Evolutionary conservation across 1,284 basidiomycete species (phyloP), one percentile per base, ranked within the genome.

Genomic region (Somion occarium): DNA sequence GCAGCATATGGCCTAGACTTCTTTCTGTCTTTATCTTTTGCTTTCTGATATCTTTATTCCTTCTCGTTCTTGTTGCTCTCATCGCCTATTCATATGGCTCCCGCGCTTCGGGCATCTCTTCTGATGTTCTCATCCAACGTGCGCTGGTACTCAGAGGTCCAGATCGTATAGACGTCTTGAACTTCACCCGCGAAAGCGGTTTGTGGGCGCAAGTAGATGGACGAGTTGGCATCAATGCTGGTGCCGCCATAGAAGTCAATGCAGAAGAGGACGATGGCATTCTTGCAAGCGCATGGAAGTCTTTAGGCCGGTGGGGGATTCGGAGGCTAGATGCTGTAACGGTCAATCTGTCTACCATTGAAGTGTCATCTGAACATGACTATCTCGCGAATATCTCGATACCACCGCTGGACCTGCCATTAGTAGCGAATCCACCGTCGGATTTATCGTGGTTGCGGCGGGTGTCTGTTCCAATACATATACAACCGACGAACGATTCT

Each of bases 31-130:
- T 84, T 5, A 65, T 73, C 1, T 65, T 68, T 43, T 72, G 83
- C 27, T 83, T 84, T 61, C 59, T 81, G 18, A 57, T 66, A 44
- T 67, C 73, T 0, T 63, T 78, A 18, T 63, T 64, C 22, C 38
- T 72, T 47, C 71, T 74, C 54, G 57, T 82, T 43, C 15, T 79
- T 12, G 38, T 80, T 5, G 70, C 69, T 1, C 55, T 85, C 23
- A 64, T 88, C 5, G 79, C 77, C 4, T 86, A 78, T 69, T 80
- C 82, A 1, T 88, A 86, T 59, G 78, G 79, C 25, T 71, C 83
- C 15, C 73, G 73, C 38, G 76, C 78, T 1, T 73, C 79, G 9
- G 64, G 67, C 50, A 59, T 80, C n/a, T 76, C 80, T 2, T 72
- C 80, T 7, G 75, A 86, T 53, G 77, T 80, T 53, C 65, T 87